Percentiles rank a stretch among this genome's conserved stretches.
Conservation (phyloP, 805 yeast genomes). For the Lipomyces lipofer region DNA sequence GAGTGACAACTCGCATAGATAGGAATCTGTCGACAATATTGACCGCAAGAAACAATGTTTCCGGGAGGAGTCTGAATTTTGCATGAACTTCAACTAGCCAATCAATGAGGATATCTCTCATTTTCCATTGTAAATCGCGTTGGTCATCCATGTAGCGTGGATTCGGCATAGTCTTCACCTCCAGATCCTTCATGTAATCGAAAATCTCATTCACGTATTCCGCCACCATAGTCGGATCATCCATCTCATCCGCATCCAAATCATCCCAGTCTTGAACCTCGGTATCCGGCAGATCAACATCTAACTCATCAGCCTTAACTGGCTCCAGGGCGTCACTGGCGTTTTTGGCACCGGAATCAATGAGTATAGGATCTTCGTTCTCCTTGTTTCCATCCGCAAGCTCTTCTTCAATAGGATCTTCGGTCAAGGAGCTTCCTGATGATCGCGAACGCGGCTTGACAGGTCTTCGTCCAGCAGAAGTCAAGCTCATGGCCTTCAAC, state of each 20-base stretch:
- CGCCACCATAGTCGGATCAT: slow-evolving; percentile 73
- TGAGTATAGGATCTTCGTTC: slow-evolving; percentile 20
- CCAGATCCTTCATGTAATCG: slow-evolving; percentile 73
- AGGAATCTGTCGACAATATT: slow-evolving; percentile 89
- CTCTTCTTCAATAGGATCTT: slow-evolving; percentile 15
- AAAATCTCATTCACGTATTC: slow-evolving; percentile 90
- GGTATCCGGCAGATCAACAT: slow-evolving; percentile 1
- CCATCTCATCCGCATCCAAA: slow-evolving; percentile 42
- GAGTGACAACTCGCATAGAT: slow-evolving; percentile 71
- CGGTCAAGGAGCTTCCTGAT: background rate
- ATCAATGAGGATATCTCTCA: slow-evolving; percentile 82
- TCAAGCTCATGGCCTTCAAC: slow-evolving; percentile 5
- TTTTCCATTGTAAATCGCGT: slow-evolving; percentile 86
- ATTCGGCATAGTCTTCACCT: slow-evolving; percentile 69
- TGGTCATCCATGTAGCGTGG: slow-evolving; percentile 82
- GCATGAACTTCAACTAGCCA: slow-evolving; percentile 98
- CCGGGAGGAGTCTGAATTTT: slow-evolving; percentile 84
- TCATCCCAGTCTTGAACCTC: slow-evolving; percentile 32
- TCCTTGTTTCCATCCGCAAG: slow-evolving; percentile 26
- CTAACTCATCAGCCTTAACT: slow-evolving; percentile 8
- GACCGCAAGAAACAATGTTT: slow-evolving; percentile 82
- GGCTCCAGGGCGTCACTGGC: slow-evolving; percentile 15
- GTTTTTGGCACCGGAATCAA: background rate
- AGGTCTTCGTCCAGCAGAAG: slow-evolving; percentile 12
- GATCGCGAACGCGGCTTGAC: background rate